These are phyloP conservation scores for Jaltomata sinuosa DNA, from an alignment of 257 asterid species.

Conservation along the genomic window DNA sequence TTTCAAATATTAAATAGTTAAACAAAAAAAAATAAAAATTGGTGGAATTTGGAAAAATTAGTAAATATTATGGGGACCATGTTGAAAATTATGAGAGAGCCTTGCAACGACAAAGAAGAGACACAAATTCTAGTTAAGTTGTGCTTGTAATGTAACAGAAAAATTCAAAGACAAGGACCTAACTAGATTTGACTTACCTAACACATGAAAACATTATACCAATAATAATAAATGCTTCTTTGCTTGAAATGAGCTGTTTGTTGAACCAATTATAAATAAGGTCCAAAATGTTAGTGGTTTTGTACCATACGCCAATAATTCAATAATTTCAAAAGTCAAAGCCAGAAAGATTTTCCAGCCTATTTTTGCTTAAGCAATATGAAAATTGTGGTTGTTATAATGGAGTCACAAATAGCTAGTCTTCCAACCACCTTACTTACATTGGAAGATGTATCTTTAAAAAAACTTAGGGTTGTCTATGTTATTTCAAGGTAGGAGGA, in stretches of 20 bases:
- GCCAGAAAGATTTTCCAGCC: background rate
- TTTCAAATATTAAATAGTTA: background rate
- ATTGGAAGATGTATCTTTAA: background rate
- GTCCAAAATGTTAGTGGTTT: background rate
- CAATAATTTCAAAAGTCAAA: background rate
- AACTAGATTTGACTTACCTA: conserved; percentile 7
- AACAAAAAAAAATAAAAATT: background rate
- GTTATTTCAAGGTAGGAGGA: background rate
- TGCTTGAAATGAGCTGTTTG: background rate
- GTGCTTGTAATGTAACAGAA: conserved; percentile 4
- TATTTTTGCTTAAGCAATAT: background rate
- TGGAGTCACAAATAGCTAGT: background rate
- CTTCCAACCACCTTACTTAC: background rate
- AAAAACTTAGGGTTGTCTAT: background rate
- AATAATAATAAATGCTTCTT: background rate
- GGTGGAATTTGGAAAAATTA: background rate
- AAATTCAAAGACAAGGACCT: conserved; percentile 15
- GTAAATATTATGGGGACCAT: background rate
- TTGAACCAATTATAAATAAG: background rate
- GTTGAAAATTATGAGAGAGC: background rate
- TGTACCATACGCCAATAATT: background rate
- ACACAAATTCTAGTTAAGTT: background rate
- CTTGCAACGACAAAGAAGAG: background rate
- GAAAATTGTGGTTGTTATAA: background rate
- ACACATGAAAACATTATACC: background rate